These are phyloP conservation scores for Spatholobus suberectus DNA, from an alignment of 306 rosid species.

Conservation along the genomic window DNA sequence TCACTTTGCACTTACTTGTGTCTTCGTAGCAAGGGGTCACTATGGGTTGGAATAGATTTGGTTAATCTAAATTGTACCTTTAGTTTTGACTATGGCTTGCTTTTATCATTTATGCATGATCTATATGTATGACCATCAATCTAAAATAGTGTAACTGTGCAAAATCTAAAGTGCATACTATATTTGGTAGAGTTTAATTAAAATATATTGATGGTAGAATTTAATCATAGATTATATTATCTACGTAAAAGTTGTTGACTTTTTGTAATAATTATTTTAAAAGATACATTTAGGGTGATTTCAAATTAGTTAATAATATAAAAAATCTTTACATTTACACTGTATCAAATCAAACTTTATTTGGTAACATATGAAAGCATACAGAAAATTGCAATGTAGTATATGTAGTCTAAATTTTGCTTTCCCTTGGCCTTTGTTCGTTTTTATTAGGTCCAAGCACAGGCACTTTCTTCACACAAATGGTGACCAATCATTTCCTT, in stretches of 20 bases:
- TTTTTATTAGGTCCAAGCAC: conserved; percentile 31
- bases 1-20: conserved; percentile 17
- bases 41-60: not conserved
- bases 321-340: not conserved
- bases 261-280: no score
- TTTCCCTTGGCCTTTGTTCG: conserved; percentile 13
- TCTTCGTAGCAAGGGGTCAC: not conserved
- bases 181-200: not conserved
- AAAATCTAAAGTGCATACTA: not conserved
- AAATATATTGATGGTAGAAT: no score
- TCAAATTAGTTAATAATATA: no score
- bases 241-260: no score
- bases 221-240: no score
- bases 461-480: conserved; percentile 33
- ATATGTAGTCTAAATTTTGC: conserved; percentile 20
- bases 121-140: not conserved
- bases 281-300: no score
- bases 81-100: not conserved
- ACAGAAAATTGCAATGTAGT: not conserved
- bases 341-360: not conserved
- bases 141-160: not conserved
- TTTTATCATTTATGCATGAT: not conserved
- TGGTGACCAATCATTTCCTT: conserved; percentile 43
- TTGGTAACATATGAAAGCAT: not conserved
- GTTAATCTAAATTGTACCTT: conserved; percentile 4